These are phyloP conservation scores for Zea luxurians DNA, from an alignment of 176 grass and related monocot species.

Conservation along the genomic window DNA sequence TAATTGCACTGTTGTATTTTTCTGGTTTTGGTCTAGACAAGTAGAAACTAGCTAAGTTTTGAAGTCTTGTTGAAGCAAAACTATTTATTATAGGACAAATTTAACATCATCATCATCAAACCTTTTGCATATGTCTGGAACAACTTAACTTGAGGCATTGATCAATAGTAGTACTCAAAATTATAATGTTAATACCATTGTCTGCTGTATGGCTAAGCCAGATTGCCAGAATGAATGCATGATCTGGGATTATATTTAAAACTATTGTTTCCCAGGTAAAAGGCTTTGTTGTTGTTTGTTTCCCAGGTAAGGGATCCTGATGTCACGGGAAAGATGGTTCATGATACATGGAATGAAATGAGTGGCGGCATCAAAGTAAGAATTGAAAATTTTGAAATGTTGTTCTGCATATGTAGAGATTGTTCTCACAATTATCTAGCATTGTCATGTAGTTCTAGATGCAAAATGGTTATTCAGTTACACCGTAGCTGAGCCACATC, in stretches of 20 bases:
- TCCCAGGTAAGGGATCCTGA: constrained; percentile 91
- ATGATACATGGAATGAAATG: constrained; percentile 72
- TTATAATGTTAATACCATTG: not conserved
- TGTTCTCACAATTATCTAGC: not conserved
- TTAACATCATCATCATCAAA: constrained; percentile 7
- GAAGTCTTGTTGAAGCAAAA: not conserved
- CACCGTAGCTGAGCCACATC: not conserved
- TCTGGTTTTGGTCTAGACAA: not conserved
- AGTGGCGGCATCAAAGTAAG: constrained; percentile 68
- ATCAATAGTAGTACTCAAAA: not conserved
- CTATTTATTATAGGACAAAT: not conserved
- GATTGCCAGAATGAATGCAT: not conserved
- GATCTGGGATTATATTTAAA: constrained; percentile 18
- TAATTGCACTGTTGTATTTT: constrained; percentile 28
- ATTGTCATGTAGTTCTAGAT: constrained; percentile 3
- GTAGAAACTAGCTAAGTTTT: not conserved
- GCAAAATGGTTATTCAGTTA: constrained; percentile 5
- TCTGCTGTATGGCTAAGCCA: not conserved
- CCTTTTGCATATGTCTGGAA: constrained; percentile 21
- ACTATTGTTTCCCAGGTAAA: constrained; percentile 53
- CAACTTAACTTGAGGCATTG: not conserved
- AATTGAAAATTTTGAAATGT: constrained; percentile 24
- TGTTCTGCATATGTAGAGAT: constrained; percentile 9
- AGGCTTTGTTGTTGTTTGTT: not conserved
- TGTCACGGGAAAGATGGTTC: constrained; percentile 59